These are phyloP conservation scores for Seiridium cupressi DNA, from an alignment of 2,329 filamentous ascomycete species.

Conservation along the genomic window DNA sequence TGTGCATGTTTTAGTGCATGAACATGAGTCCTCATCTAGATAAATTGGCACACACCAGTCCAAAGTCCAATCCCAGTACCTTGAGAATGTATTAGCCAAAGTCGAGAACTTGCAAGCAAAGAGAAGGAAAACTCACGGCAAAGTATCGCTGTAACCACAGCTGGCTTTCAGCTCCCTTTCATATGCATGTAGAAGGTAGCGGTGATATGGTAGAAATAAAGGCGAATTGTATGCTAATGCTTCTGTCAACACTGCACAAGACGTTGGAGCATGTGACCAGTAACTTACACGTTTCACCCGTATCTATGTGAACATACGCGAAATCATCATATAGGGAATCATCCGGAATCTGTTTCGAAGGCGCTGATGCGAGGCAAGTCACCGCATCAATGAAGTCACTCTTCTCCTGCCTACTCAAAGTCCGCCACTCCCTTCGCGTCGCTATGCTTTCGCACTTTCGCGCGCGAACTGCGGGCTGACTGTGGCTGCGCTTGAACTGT, in stretches of 20 bases:
- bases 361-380: background rate
- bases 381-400: background rate
- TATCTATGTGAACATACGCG: background rate
- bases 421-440: background rate
- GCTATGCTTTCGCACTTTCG: background rate
- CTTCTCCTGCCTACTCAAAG: background rate
- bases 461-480: background rate
- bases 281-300: background rate
- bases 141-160: background rate
- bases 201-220: background rate
- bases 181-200: background rate
- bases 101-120: no score
- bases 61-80: background rate
- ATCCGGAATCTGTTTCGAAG: background rate
- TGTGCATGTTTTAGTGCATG: background rate
- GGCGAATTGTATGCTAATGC: background rate
- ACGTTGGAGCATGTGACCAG: background rate
- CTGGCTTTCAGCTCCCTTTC: background rate
- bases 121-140: background rate
- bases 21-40: background rate
- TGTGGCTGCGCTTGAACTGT: no score
- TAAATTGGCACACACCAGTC: background rate
- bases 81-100: background rate
- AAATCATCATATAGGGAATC: background rate
- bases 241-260: background rate